Conservation (phyloP, 2,329 filamentous ascomycete genomes). For the Nannizzia gypsea region DNA sequence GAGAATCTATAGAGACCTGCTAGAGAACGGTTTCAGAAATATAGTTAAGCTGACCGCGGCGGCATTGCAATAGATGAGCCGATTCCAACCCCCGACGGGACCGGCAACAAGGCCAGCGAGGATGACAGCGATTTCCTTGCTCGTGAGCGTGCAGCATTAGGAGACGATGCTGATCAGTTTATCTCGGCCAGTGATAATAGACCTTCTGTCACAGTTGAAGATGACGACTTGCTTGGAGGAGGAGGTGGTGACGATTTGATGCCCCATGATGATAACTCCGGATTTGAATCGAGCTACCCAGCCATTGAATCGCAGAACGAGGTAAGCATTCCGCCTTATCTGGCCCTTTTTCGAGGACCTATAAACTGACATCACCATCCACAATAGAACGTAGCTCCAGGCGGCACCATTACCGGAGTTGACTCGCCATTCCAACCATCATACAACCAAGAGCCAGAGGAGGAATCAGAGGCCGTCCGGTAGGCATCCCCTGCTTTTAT, state of each 20-base stretch:
- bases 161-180: slow-evolving; percentile 89
- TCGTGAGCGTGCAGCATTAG: slow-evolving; percentile 78
- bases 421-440: slow-evolving; percentile 45
- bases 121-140: slow-evolving; percentile 76
- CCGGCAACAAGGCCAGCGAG: slow-evolving; percentile 11
- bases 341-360: neutral
- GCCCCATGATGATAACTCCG: slow-evolving; percentile 35
- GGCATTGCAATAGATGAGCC: slow-evolving; percentile 16
- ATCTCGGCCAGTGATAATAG: slow-evolving; percentile 55
- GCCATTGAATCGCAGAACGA: slow-evolving; percentile 64
- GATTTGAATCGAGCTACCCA: slow-evolving; percentile 85
- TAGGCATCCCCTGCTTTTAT: slow-evolving; percentile 20
- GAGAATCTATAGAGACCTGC: neutral
- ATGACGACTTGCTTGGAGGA: slow-evolving; percentile 57
- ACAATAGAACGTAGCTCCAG: slow-evolving; percentile 55
- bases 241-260: slow-evolving; percentile 27
- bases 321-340: slow-evolving; percentile 37
- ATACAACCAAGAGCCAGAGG: slow-evolving; percentile 49
- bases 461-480: slow-evolving; percentile 78
- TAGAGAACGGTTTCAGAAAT: neutral
- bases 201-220: slow-evolving; percentile 43
- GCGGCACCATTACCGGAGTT: slow-evolving; percentile 67
- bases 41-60: neutral
- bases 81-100: slow-evolving; percentile 19
- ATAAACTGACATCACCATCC: neutral